Base-by-base conservation (phyloP, 1,139 yeast genomes). In the Scheffersomyces stambukii region DNA sequence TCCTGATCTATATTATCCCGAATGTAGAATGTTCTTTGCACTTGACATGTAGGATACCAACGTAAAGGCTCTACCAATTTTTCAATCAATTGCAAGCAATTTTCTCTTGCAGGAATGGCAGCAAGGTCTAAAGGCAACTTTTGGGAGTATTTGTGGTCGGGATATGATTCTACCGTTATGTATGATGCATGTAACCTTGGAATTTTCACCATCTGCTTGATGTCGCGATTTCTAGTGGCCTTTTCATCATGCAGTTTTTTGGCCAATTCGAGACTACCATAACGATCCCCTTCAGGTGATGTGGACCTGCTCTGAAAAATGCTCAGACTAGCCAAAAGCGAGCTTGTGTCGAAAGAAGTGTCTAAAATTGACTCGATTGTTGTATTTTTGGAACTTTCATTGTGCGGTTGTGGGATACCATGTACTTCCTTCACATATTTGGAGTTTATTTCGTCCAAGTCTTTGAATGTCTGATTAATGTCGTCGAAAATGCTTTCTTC, bases 31-130 rank as follows among this genome's bases (percentile, higher is more conserved):
- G 30, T 38, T 19, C 43, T 25, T 25, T 36, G 32, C 15, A 39
- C 32, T 16, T 27, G 34, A 27, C 42, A 37, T 2, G 35, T 36
- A 4, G 11, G 9, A 6, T 24, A 8, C 21, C 31, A 25, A 18
- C 31, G 25, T 10, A 36, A 28, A 6, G 42, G 39, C 16, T 26
- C 28, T 19, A 37, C 35, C 23, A 39, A 27, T 28, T 39, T 39
- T 10, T 30, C 35, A 14, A 19, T 22, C 14, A 39, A 31, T 9
- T 21, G 12, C 3, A 25, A n/a, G 28, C 42, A 37, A 25, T 37
- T 37, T 4, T 13, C 19, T 9, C 25, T 22, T 21, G 24, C 28
- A 13, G 43, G 43, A 8, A 36, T 18, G 16, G 29, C 29, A 6
- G 28, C 6, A 3, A 33, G 27, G 14, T 23, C 24, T 8, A 25